phyloP scores from a whole-genome alignment of 2,329 filamentous ascomycete genomes.

The Penicillium sp. region DNA sequence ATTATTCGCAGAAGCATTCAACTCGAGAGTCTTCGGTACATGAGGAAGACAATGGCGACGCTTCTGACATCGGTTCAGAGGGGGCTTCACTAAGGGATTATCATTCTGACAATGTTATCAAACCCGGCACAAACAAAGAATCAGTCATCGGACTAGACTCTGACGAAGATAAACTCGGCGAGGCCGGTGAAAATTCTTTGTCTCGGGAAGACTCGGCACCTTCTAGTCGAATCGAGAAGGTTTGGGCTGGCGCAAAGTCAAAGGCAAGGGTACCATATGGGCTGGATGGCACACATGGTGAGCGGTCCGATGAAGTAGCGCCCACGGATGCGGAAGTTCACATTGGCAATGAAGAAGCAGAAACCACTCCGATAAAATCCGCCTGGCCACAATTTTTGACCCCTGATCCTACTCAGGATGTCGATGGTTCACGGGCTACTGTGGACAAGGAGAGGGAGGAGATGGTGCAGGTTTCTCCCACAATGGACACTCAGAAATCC shows the following conservation, averaged over 20 bases:
- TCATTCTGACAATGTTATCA: not conserved
- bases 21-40: not conserved
- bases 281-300: not conserved
- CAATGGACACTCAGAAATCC: not conserved
- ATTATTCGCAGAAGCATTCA: slow-evolving; percentile 3
- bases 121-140: not conserved
- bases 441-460: not conserved
- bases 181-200: not conserved
- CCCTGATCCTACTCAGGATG: slow-evolving; percentile 25
- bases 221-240: slow-evolving; percentile 1
- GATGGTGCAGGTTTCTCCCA: not conserved
- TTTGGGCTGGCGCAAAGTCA: not conserved
- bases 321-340: not conserved
- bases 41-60: not conserved
- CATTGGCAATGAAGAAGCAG: not conserved
- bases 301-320: not conserved
- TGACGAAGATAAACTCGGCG: not conserved
- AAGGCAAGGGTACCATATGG: not conserved
- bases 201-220: not conserved
- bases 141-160: slow-evolving; percentile 2
- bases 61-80: not conserved
- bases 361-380: not conserved
- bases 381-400: slow-evolving; percentile 19
- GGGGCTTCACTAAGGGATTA: not conserved
- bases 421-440: not conserved